A percentile compares a stretch with the other conserved stretches of the same genome.
Evolutionary conservation across 2,329 filamentous ascomycete genomes (phyloP).

Genomic region (Ceratocystis lukuohia): DNA sequence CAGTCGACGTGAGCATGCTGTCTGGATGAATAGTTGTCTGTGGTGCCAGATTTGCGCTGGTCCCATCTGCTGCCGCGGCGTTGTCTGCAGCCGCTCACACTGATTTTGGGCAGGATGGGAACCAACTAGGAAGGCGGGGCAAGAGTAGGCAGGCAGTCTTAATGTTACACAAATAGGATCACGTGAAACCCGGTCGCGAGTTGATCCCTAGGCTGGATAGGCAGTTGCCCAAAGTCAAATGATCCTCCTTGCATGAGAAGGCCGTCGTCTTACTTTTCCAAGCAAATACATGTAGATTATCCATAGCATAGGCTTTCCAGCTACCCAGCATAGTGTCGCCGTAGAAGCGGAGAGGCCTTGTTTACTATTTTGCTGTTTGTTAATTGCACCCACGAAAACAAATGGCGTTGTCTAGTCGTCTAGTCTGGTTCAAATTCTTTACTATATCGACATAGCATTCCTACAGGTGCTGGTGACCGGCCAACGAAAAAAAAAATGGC

Average conservation of each 20-base stretch:
- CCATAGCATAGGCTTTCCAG: neutral
- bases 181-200: neutral
- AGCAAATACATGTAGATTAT: neutral
- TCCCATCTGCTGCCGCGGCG: neutral
- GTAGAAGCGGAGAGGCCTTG: neutral
- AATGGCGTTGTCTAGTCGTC: neutral
- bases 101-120: neutral
- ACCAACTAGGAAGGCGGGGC: neutral
- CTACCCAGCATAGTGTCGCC: neutral
- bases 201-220: neutral
- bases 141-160: neutral
- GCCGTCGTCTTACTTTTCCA: neutral
- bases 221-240: conserved; percentile 1
- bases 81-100: neutral
- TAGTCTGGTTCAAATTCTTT: neutral
- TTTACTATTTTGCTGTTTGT: neutral
- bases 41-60: neutral
- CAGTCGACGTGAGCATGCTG: neutral
- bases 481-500: neutral
- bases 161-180: neutral
- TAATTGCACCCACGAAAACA: neutral
- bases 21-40: neutral
- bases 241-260: neutral
- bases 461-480: neutral
- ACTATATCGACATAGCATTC: neutral